Percentiles rank a stretch among this genome's conserved stretches.
These are phyloP conservation scores for Acrocalymma vagum DNA, from an alignment of 2,329 filamentous ascomycete species.

Conservation along the genomic window DNA sequence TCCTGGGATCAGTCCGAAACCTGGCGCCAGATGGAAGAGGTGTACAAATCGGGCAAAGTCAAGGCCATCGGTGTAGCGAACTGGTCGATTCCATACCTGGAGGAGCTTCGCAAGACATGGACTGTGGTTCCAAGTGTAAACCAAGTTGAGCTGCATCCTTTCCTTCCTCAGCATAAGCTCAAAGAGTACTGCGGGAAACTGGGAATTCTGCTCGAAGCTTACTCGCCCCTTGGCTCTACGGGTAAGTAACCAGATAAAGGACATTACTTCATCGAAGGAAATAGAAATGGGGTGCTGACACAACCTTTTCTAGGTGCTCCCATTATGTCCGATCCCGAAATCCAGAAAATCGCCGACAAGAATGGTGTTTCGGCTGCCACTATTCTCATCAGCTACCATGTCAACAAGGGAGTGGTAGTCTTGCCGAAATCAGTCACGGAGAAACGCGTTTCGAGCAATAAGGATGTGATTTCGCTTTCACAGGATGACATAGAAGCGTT, in stretches of 20 bases:
- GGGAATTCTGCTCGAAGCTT: slow-evolving; percentile 17
- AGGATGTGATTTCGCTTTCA: slow-evolving; percentile 70
- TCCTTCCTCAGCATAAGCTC: slow-evolving; percentile 16
- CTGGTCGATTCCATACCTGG: slow-evolving; percentile 42
- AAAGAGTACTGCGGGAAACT: slow-evolving; percentile 10
- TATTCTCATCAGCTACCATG: slow-evolving; percentile 84
- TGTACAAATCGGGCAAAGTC: slow-evolving; percentile 33
- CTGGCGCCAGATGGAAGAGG: slow-evolving; percentile 41
- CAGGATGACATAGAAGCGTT: slow-evolving; percentile 63
- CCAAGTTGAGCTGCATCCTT: slow-evolving; percentile 23
- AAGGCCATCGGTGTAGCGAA: slow-evolving; percentile 28
- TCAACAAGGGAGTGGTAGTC: slow-evolving; percentile 60
- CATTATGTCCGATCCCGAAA: slow-evolving; percentile 51
- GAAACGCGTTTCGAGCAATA: slow-evolving; percentile 13
- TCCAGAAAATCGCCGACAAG: slow-evolving; percentile 68
- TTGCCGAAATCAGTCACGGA: slow-evolving; percentile 14
- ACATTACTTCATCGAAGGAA: slow-evolving; percentile 6
- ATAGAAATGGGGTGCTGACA: slow-evolving; percentile 33
- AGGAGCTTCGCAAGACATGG: slow-evolving; percentile 57
- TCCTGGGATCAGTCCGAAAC: slow-evolving; percentile 17
- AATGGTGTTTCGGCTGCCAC: slow-evolving; percentile 74
- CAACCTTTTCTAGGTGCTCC: slow-evolving; percentile 57
- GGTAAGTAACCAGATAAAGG: slow-evolving; percentile 4
- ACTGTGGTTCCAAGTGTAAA: slow-evolving; percentile 23
- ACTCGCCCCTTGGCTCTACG: slow-evolving; percentile 14